Evolutionary conservation across 345 rosid species (phyloP), one percentile per base, ranked within the genome.

Genomic region (Crucihimalaya himalaica): DNA sequence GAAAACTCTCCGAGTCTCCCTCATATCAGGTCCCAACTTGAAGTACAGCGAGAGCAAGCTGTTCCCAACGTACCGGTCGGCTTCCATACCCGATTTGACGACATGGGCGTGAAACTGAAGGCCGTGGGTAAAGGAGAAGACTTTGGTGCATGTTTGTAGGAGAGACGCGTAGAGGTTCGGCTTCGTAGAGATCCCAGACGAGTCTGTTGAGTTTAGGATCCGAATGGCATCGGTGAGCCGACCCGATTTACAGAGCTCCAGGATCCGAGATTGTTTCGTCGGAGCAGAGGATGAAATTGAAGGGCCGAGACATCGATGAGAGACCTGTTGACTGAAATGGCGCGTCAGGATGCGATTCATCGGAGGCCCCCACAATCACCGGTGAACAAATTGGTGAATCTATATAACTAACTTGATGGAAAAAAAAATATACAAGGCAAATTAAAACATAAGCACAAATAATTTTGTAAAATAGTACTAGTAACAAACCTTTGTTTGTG

Each of bases 11-110:
- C 86, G 78, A 16, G 93, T 85, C 52, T 88, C 88, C 8, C 48
- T 76, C 75, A 91, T 81, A 76, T 82, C 83, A 27, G 81, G 52
- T 15, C 90, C 84, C 80, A 89, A 20, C 80, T 91, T 94, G 74
- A 88, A 88, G 54, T 91, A 94, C 9, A 89, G 57, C 13, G 97
- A 80, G 27, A 94, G 89, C 77, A 94, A 83, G 74, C 96, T 84
- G 63, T 94, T 94, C 12, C 98, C 98, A 0, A 89, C 87, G 63
- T 82, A 85, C 8, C 88, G 82, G 71, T 94, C 96, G 0, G 81
- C 70, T 8, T 86, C 90, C n/a, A 94, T 83, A 61, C 98, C 97
- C 2, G 88, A 89, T 79, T 94, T 94, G 63, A 94, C 15, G 25
- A 85, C 85, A 62, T 83, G 87, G 53, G 89, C 84, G 6, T 94